Conservation (phyloP, 2,329 filamentous ascomycete species). For the Magnaporthales sp. region DNA sequence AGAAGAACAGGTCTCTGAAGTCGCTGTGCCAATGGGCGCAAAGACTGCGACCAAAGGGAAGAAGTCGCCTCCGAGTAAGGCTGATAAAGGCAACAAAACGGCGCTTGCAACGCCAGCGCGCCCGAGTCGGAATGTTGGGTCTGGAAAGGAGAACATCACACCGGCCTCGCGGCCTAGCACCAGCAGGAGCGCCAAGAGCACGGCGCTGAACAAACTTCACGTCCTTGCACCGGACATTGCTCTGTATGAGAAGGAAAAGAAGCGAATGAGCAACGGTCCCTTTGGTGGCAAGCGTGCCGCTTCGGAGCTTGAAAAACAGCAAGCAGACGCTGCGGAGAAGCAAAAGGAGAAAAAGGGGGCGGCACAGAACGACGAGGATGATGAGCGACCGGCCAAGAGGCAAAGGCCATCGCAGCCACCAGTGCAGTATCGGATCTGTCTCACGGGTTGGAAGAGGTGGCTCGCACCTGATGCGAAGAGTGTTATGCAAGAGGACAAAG, state of each 20-base stretch:
- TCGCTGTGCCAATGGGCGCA: not conserved
- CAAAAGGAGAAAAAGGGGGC: constrained; percentile 21
- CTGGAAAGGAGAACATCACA: constrained; percentile 76
- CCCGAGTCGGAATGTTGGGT: constrained; percentile 35
- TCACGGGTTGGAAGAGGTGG: constrained; percentile 84
- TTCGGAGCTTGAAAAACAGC: constrained; percentile 45
- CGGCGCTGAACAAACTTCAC: constrained; percentile 70
- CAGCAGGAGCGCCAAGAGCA: constrained; percentile 80
- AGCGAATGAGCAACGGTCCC: constrained; percentile 47
- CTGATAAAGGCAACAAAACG: constrained; percentile 7
- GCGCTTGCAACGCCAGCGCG: constrained; percentile 30
- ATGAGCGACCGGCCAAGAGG: constrained; percentile 23
- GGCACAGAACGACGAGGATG: constrained; percentile 25
- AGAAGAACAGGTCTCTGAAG: constrained; percentile 9
- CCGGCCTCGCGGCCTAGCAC: constrained; percentile 52
- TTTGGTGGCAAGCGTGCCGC: constrained; percentile 58
- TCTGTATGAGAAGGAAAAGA: constrained; percentile 88
- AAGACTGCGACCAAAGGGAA: constrained; percentile 12
- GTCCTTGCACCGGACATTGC: constrained; percentile 76
- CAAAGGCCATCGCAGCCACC: constrained; percentile 44
- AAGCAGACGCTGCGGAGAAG: constrained; percentile 20
- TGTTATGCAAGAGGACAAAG: constrained; percentile 52
- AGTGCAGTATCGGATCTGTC: constrained; percentile 64
- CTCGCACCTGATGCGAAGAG: constrained; percentile 56
- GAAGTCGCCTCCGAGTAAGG: constrained; percentile 5